These are phyloP conservation scores for Amauroascus niger DNA, from an alignment of 2,329 filamentous ascomycete genomes.

Conservation along the genomic window DNA sequence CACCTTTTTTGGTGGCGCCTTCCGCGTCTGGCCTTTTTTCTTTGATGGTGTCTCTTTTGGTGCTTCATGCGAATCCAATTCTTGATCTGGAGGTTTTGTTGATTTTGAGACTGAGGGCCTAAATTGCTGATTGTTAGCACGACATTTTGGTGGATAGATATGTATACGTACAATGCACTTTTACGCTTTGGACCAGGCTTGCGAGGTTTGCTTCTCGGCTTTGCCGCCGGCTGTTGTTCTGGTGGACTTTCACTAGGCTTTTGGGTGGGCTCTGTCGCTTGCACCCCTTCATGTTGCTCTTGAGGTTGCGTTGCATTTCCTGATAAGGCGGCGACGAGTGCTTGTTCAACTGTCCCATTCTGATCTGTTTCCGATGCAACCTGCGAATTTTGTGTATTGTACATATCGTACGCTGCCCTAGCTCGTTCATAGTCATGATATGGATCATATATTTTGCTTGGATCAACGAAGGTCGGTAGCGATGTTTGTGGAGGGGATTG, in stretches of 20 bases:
- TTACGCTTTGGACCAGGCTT: conserved; percentile 9
- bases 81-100: neutral
- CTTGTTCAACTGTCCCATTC: conserved; percentile 1
- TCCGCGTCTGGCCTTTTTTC: conserved; percentile 5
- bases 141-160: neutral
- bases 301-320: neutral
- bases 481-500: conserved; percentile 5
- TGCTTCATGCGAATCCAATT: neutral
- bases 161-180: neutral
- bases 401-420: conserved; percentile 4
- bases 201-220: neutral
- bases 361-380: conserved; percentile 6
- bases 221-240: neutral
- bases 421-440: conserved; percentile 39
- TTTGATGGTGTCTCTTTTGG: neutral
- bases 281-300: neutral
- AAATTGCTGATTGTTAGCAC: neutral
- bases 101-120: neutral
- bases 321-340: neutral
- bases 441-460: conserved; percentile 46
- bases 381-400: neutral
- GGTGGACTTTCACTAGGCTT: neutral
- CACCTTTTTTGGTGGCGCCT: neutral
- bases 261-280: neutral
- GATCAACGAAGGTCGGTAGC: conserved; percentile 41